These are phyloP conservation scores for Penicillium hordei DNA, from an alignment of 2,329 filamentous ascomycete genomes.

Conservation along the genomic window DNA sequence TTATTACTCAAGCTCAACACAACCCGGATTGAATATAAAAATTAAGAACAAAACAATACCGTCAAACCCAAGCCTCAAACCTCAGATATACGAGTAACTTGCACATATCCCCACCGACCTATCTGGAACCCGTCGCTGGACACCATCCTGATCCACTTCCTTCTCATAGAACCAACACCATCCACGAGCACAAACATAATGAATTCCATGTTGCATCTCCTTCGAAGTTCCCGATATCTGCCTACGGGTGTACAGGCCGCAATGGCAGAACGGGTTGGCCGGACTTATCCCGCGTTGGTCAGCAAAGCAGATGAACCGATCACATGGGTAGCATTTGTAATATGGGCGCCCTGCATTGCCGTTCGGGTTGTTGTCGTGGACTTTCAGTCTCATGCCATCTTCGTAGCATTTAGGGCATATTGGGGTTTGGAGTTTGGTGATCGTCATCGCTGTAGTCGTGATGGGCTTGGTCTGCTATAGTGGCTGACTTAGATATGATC, in stretches of 20 bases:
- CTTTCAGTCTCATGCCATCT: not conserved
- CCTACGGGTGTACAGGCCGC: slow-evolving; percentile 5
- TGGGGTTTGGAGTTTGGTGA: not conserved
- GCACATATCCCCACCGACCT: not conserved
- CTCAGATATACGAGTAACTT: not conserved
- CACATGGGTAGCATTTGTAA: slow-evolving; percentile 4
- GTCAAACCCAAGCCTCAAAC: not conserved
- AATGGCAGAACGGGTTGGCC: slow-evolving; percentile 6
- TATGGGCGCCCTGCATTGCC: slow-evolving; percentile 1
- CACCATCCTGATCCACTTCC: not conserved
- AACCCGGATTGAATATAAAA: not conserved
- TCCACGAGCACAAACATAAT: slow-evolving; percentile 12
- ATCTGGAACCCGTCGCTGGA: not conserved
- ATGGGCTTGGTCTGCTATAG: not conserved
- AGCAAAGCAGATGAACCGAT: slow-evolving; percentile 7
- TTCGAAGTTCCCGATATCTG: slow-evolving; percentile 1
- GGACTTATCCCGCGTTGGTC: slow-evolving; percentile 8
- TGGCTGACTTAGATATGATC: not conserved
- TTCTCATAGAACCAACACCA: slow-evolving; percentile 4
- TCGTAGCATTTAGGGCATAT: not conserved
- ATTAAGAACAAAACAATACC: not conserved
- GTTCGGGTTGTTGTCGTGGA: not conserved
- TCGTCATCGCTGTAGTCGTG: not conserved
- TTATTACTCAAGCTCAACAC: not conserved
- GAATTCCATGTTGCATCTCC: not conserved